phyloP scores from a whole-genome alignment of 305 asterid species.

The Fraxinus velutina region DNA sequence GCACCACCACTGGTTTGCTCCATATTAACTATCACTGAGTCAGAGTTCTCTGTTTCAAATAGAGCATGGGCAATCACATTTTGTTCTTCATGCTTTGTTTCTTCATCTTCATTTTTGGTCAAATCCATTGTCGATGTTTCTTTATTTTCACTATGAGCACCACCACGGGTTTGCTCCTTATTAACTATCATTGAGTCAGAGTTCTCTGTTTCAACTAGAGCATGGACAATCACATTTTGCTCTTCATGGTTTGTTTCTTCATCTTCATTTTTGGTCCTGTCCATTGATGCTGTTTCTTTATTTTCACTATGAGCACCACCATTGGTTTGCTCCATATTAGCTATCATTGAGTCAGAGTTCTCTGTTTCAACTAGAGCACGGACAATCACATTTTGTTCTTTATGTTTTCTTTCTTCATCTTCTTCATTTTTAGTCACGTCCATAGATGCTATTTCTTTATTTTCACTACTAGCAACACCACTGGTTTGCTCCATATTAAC shows the following conservation, averaged over 20 bases:
- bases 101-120: conserved; percentile 3
- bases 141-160: conserved; percentile 22
- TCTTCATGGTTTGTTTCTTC: conserved; percentile 16
- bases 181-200: conserved; percentile 18
- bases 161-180: conserved; percentile 20
- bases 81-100: conserved; percentile 6
- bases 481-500: conserved; percentile 20
- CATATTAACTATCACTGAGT: conserved; percentile 9
- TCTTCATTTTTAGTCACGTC: conserved; percentile 16
- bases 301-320: conserved; percentile 22
- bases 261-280: conserved; percentile 9
- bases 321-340: conserved; percentile 18
- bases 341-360: conserved; percentile 17
- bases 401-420: conserved; percentile 6
- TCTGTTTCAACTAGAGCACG: conserved; percentile 22
- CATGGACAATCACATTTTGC: conserved; percentile 2
- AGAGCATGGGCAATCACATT: conserved; percentile 3
- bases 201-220: conserved; percentile 19
- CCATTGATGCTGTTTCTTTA: conserved; percentile 18
- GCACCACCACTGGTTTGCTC: conserved; percentile 22
- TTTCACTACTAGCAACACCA: conserved; percentile 21
- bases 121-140: conserved; percentile 15
- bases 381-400: conserved; percentile 4
- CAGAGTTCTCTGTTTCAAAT: conserved; percentile 23
- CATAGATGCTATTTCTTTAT: conserved; percentile 13